Evolutionary conservation across 1,284 basidiomycete species (phyloP), one percentile per base, ranked within the genome.

Genomic region (Blastosporella zonata): DNA sequence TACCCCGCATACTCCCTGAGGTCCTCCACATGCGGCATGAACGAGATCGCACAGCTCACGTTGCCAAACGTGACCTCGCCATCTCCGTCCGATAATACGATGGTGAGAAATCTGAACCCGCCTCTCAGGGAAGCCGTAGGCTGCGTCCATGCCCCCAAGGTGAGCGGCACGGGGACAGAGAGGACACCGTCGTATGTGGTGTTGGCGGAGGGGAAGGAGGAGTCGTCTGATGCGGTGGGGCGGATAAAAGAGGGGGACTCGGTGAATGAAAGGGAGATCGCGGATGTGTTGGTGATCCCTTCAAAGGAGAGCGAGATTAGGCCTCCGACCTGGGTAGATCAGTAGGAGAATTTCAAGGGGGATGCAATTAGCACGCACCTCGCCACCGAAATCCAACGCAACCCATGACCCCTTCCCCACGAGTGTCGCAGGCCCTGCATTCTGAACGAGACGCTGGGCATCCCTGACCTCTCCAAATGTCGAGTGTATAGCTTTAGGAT

Each of bases 51-150:
- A 55, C 76, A 79, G 0, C 77, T 71, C 0, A 82, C 65, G 55
- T 81, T 81, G 1, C 75, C 74, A 25, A 81, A 63, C 0, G 69
- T 64, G 10, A 78, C 57, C 0, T 66, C 50, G 1, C 60, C 59
- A 20, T 61, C 53, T 0, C 65, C 65, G 8, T 64, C 72, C 1
- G 71, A 72, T n/a, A n/a, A n/a, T 0, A 75, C 70, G 31, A 82
- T 67, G 0, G 78, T 81, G n/a, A 82, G 62, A 56, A 70, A 82
- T 8, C 80, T 71, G 53, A 77, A 81, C 1, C 80, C 79, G 3
- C 79, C 80, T 12, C 79, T 65, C 3, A 82, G 62, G 0, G 66
- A 60, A 3, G 62, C 58, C 0, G 68, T 54, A 0, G 78, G 75
- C 54, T 80, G 78, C 0, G 71, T 75, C 79, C 79, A 82, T 40